phyloP scores from a whole-genome alignment of 352 stramenopile species.

The Hyaloperonospora brassicae region DNA sequence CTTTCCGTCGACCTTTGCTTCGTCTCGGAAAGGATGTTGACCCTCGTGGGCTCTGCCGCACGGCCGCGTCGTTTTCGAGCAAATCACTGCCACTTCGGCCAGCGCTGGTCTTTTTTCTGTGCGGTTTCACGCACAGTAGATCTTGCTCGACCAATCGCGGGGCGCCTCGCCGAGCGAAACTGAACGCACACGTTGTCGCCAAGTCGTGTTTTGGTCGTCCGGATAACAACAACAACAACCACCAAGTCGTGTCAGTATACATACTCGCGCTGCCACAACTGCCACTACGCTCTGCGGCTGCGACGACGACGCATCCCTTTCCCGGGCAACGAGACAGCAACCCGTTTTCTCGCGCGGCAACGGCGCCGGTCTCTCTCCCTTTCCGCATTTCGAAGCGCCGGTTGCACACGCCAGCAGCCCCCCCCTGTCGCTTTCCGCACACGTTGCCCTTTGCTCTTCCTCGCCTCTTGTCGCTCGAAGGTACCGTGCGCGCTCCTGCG shows the following conservation, averaged over 20 bases:
- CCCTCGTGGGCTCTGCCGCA: too few relatives aligned
- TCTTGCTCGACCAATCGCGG: conserved; percentile 19
- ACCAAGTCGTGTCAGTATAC: too few relatives aligned
- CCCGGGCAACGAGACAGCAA: conserved; percentile 20
- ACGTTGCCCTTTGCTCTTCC: neutral
- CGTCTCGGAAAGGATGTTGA: too few relatives aligned
- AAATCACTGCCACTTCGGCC: conserved; percentile 19
- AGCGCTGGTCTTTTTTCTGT: conserved; percentile 6
- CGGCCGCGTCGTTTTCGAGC: conserved; percentile 12
- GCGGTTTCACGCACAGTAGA: neutral
- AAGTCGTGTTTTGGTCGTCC: conserved; percentile 26
- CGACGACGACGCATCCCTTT: too few relatives aligned
- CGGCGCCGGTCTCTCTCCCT: conserved; percentile 3
- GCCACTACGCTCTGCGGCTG: too few relatives aligned
- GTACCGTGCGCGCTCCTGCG: neutral
- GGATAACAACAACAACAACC: too few relatives aligned
- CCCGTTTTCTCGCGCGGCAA: conserved; percentile 15
- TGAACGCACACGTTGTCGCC: conserved; percentile 27
- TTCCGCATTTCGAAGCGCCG: neutral
- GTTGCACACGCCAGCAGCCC: neutral
- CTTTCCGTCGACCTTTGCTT: too few relatives aligned
- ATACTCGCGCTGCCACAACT: too few relatives aligned
- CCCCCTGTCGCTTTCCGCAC: conserved; percentile 7
- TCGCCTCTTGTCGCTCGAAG: neutral
- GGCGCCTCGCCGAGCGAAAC: conserved; percentile 19